phyloP scores from a whole-genome alignment of 2,329 filamentous ascomycete species.

The Calonectria leucothoes region DNA sequence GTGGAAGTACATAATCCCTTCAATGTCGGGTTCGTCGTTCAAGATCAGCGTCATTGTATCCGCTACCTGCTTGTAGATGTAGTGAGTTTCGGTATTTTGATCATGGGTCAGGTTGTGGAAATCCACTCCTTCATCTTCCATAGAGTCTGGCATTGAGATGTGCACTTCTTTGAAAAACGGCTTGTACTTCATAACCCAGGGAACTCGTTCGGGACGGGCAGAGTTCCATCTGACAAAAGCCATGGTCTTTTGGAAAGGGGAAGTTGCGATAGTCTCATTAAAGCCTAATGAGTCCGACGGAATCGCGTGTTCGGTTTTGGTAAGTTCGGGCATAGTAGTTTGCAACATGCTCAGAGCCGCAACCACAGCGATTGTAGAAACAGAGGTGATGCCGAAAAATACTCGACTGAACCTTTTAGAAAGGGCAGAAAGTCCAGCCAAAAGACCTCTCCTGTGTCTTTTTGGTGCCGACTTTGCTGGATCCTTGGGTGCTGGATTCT shows the following conservation, averaged over 20 bases:
- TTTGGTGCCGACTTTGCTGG: neutral
- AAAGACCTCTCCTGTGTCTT: neutral
- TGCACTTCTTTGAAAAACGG: neutral
- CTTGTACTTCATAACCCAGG: neutral
- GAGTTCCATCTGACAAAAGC: neutral
- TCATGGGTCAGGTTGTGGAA: neutral
- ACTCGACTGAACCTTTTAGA: neutral
- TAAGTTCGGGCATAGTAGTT: neutral
- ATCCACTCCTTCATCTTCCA: neutral
- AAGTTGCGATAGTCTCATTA: neutral
- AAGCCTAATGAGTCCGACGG: too few species aligned
- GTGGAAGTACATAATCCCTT: neutral
- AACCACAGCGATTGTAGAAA: neutral
- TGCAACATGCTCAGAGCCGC: neutral
- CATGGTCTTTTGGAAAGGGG: neutral
- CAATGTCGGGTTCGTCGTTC: neutral
- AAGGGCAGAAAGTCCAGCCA: neutral
- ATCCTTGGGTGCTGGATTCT: neutral
- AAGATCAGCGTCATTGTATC: neutral
- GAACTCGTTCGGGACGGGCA: neutral
- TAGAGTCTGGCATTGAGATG: neutral
- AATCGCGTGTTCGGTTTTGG: neutral
- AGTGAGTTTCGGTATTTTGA: neutral
- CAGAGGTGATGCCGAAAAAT: neutral
- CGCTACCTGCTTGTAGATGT: neutral